Evolutionary conservation across 2,329 filamentous ascomycete species (phyloP).

Genomic region (Beauveria varroae): DNA sequence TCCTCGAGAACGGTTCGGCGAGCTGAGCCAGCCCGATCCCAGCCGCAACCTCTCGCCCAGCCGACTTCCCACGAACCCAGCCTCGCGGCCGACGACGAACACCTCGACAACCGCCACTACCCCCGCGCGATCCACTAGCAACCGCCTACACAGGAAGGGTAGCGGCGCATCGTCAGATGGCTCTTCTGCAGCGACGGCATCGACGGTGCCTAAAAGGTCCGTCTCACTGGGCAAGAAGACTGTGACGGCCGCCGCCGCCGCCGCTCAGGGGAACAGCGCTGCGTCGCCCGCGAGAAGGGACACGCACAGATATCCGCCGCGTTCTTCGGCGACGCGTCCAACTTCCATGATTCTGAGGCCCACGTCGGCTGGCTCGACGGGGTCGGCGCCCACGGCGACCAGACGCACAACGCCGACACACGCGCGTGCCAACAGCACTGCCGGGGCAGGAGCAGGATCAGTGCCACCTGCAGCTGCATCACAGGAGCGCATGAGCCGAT

Average conservation of each 20-base stretch:
- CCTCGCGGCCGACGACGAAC: constrained; percentile 19
- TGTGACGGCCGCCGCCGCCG: neutral
- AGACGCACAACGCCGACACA: constrained; percentile 26
- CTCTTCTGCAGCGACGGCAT: neutral
- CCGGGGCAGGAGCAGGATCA: neutral
- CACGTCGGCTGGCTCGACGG: constrained; percentile 13
- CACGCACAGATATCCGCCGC: constrained; percentile 26
- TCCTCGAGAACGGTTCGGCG: neutral
- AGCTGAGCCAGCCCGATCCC: constrained; percentile 14
- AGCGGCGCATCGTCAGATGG: constrained; percentile 1
- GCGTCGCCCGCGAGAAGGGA: constrained; percentile 17
- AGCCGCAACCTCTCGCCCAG: constrained; percentile 38
- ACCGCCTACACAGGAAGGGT: constrained; percentile 7
- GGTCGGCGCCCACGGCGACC: constrained; percentile 17
- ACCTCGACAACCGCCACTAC: constrained; percentile 24
- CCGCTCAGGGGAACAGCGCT: constrained; percentile 1
- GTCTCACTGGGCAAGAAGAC: constrained; percentile 18
- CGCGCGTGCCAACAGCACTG: constrained; percentile 26
- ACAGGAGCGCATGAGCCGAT: constrained; percentile 17
- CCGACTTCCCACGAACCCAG: constrained; percentile 41
- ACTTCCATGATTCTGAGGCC: constrained; percentile 19
- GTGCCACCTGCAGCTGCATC: constrained; percentile 2
- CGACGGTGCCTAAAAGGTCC: constrained; percentile 10
- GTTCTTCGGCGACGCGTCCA: constrained; percentile 18
- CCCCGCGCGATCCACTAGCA: constrained; percentile 10